Evolutionary conservation across 495 filamentous ascomycete genomes (phyloP).

Genomic region (Neurospora sp.): DNA sequence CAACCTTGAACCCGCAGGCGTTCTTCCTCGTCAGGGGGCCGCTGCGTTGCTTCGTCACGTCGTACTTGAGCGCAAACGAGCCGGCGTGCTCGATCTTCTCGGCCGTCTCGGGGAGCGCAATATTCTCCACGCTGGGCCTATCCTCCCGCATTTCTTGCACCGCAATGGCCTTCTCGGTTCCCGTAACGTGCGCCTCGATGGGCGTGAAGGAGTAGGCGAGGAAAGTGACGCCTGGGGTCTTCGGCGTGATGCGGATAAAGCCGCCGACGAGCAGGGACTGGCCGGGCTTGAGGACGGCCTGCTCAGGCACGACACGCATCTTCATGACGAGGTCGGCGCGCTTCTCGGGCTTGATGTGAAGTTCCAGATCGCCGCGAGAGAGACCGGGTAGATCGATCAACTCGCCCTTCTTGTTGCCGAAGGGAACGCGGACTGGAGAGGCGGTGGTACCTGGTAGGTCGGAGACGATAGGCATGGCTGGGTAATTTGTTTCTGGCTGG

Average conservation of each 20-base stretch:
- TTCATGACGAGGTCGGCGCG: conserved; percentile 67
- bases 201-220: conserved; percentile 72
- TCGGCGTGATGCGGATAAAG: conserved; percentile 78
- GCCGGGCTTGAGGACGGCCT: conserved; percentile 60
- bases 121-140: conserved; percentile 43
- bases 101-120: conserved; percentile 48
- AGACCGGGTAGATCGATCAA: conserved; percentile 88
- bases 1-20: conserved; percentile 43
- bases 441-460: conserved; percentile 87
- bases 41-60: conserved; percentile 64
- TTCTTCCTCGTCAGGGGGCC: conserved; percentile 46
- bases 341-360: conserved; percentile 53
- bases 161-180: conserved; percentile 64
- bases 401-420: conserved; percentile 75
- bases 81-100: conserved; percentile 57
- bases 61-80: conserved; percentile 60
- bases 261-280: conserved; percentile 82
- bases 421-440: conserved; percentile 82
- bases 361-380: conserved; percentile 57
- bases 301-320: conserved; percentile 53
- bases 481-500: conserved; percentile 60
- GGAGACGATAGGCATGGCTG: conserved; percentile 73
- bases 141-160: conserved; percentile 48
- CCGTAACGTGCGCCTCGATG: conserved; percentile 60
- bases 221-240: conserved; percentile 35